Evolutionary conservation across 352 stramenopile species (phyloP), one percentile per base, ranked within the genome.

Genomic region (Phytophthora cryptogea): DNA sequence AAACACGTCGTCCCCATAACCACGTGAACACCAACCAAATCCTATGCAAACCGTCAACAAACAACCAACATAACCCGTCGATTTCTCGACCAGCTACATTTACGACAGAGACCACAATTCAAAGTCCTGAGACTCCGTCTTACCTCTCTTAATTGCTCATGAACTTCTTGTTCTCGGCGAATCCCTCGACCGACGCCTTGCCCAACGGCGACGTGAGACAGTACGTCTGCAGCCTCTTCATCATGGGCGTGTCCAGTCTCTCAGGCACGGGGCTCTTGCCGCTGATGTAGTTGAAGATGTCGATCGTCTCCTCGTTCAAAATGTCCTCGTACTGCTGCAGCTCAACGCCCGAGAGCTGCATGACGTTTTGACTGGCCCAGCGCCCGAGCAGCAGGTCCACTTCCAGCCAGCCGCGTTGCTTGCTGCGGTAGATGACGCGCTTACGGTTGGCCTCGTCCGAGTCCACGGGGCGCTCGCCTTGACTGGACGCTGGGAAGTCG

Each of bases 211-310:
- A 95, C 40, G 76, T 84, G 63, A 90, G 84, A 31, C 82, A 93
- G 82, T 95, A 98, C 47, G 84, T 78, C 58, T 98, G 92, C 59
- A 98, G 89, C 30, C 80, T 74, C 73, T 98, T 87, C 62, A 98
- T 94, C 49, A 98, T 78, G 32, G 87, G 83, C 28, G 83, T 94
- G 59, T 94, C 68, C n/a, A 96, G 60, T 48, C 69, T 60, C 37
- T 88, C 75, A 0, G 95, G 95, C 31, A 97, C 72, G 54, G 78
- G 53, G 54, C 83, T 83, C 64, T 97, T 91, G 46, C 92, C 80
- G 5, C 92, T 98, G 60, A 98, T 93, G 58, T 98, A 95, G 76
- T 98, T 99, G 80, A 98, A 99, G 70, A 98, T 99, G 80, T 99
- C 96, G 67, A 98, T 98, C 8, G 96, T 99, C 76, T 99, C 96